These are phyloP conservation scores for Leptosphaerulina australis DNA, from an alignment of 2,329 filamentous ascomycete species.

Conservation along the genomic window DNA sequence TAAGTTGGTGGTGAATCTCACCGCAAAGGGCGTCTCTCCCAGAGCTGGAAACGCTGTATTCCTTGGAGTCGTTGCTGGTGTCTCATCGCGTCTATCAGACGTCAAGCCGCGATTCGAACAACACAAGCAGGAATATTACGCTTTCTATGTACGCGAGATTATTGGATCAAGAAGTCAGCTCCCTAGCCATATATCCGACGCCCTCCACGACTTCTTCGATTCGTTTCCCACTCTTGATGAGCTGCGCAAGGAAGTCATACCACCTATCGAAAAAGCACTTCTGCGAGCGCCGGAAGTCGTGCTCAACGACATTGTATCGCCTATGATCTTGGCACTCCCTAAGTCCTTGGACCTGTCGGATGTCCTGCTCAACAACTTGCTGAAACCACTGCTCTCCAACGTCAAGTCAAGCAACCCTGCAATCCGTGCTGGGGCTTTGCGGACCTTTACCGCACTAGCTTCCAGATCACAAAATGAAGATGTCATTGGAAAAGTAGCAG, in stretches of 20 bases:
- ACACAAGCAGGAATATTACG: slow-evolving; percentile 74
- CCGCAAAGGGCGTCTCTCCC: slow-evolving; percentile 69
- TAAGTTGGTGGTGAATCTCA: slow-evolving; percentile 69
- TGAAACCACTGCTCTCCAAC: slow-evolving; percentile 88
- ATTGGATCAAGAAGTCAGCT: slow-evolving; percentile 77
- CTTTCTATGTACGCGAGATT: slow-evolving; percentile 85
- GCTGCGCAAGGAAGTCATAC: slow-evolving; percentile 74
- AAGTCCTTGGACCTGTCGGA: slow-evolving; percentile 76
- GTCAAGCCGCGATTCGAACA: slow-evolving; percentile 67
- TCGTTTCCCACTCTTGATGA: slow-evolving; percentile 77
- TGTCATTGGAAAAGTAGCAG: slow-evolving; percentile 69
- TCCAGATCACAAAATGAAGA: slow-evolving; percentile 63
- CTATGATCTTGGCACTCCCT: slow-evolving; percentile 74
- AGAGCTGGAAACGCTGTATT: slow-evolving; percentile 74
- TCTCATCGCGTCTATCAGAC: slow-evolving; percentile 73
- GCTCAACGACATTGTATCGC: slow-evolving; percentile 76
- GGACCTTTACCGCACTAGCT: slow-evolving; percentile 75
- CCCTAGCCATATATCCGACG: slow-evolving; percentile 72
- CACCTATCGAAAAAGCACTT: slow-evolving; percentile 85
- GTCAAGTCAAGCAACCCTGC: slow-evolving; percentile 84
- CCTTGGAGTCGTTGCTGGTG: slow-evolving; percentile 85
- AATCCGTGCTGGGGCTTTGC: slow-evolving; percentile 77
- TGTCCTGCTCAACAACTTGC: slow-evolving; percentile 70
- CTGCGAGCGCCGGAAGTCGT: slow-evolving; percentile 89
- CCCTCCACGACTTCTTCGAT: slow-evolving; percentile 80